A percentile compares a stretch with the other conserved stretches of the same genome.
These are phyloP conservation scores for Pyrenophora tritici-repentis DNA, from an alignment of 2,329 filamentous ascomycete genomes.

Conservation along the genomic window DNA sequence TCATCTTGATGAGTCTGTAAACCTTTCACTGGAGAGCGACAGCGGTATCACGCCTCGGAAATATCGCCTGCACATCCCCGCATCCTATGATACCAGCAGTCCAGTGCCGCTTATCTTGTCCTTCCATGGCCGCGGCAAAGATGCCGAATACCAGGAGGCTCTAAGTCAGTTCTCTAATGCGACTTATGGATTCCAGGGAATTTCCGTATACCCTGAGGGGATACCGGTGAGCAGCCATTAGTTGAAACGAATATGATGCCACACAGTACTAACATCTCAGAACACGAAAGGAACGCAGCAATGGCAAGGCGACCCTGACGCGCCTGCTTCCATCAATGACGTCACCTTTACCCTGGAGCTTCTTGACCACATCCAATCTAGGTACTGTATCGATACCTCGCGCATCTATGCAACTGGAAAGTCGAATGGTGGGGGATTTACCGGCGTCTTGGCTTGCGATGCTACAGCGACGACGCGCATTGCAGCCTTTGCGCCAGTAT, in stretches of 20 bases:
- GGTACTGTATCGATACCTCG: constrained; percentile 53
- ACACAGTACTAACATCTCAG: constrained; percentile 8
- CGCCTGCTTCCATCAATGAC: constrained; percentile 49
- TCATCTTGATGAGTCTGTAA: constrained; percentile 26
- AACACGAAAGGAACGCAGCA: constrained; percentile 27
- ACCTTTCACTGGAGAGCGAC: constrained; percentile 32
- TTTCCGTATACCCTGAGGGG: constrained; percentile 55
- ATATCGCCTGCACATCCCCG: constrained; percentile 48
- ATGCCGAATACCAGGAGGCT: constrained; percentile 46
- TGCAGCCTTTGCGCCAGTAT: constrained; percentile 57
- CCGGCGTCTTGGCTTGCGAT: constrained; percentile 56
- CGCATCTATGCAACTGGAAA: constrained; percentile 57
- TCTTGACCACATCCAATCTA: constrained; percentile 45
- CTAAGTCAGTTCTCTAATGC: constrained; percentile 55
- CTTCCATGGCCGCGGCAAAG: constrained; percentile 53
- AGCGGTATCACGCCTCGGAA: constrained; percentile 38
- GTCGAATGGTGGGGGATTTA: constrained; percentile 61
- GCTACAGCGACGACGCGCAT: constrained; percentile 49
- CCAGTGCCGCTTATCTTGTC: constrained; percentile 54
- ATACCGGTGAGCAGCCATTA: constrained; percentile 25
- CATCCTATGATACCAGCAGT: constrained; percentile 46
- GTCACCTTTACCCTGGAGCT: constrained; percentile 53
- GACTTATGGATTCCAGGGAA: constrained; percentile 50
- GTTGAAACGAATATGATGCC: background rate
- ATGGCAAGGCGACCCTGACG: constrained; percentile 53